Evolutionary conservation across 1,284 basidiomycete genomes (phyloP), one percentile per base, ranked within the genome.

Genomic region (Puccinia brachypodii): DNA sequence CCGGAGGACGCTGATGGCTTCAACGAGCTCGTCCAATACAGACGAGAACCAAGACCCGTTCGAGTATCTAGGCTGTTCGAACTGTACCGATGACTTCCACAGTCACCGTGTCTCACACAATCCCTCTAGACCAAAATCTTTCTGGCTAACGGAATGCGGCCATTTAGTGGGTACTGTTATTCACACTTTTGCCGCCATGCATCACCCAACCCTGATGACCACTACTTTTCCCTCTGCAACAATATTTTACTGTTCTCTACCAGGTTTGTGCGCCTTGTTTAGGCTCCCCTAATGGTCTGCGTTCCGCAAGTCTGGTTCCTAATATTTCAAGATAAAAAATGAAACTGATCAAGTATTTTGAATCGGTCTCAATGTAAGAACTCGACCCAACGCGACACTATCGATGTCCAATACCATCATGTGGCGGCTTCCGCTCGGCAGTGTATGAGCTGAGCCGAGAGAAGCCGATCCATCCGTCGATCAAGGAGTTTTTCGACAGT

Each of bases 111-210:
- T 22, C 28, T 38, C 36, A 9, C 53, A 44, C 9, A 13, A 9
- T 19, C 13, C 53, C 19, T 42, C 31, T 25, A 75, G 60, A 7
- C 56, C 73, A 28, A 53, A 42, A 25, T 56, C 77, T 13, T 79
- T 79, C 66, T 79, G 77, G 77, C 33, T 79, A 28, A 40, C 72
- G 53, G 77, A 79, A 60, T 79, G 77, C 38, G 77, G 77, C 28
- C 77, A 79, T 79, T 6, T 79, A 14, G 77, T 79, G 28, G 2
- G 77, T 42, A 19, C 2, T 68, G 13, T 40, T 2, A 33, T 53
- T 53, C 50, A 53, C n/a, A 4, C 13, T 22, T 53, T 11, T 6
- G 25, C 36, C 38, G 13, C n/a, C 64, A 42, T n/a, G n/a, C n/a
- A n/a, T 68, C 22, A 22, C 33, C 1, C 9, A 50, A 2, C 6